Base-by-base conservation (phyloP, 805 yeast species). In the Ogataea degrootiae region DNA sequence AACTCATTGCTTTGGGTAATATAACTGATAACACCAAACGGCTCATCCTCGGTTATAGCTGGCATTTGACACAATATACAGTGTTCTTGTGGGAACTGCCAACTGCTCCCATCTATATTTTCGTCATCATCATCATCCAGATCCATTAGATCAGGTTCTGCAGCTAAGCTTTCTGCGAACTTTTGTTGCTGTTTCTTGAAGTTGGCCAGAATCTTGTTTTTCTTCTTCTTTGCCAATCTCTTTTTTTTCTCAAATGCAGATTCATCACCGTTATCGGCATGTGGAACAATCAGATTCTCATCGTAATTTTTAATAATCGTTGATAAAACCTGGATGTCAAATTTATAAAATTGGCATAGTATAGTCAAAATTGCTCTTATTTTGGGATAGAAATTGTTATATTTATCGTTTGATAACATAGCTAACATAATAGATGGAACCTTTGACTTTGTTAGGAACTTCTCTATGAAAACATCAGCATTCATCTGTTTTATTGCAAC, bases 41-140 rank as follows among this genome's bases (percentile, higher is more conserved):
- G 77, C 4, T 85, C 87, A 21, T 77, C 76, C 19, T 77, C 77
- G 39, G 51, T 42, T 19, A 73, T 74, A 1, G 82, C 75, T 0
- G 88, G 83, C 79, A 85, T 86, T 55, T 88, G 90, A 62, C 96
- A 89, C 15, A 89, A 68, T 36, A 89, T 82, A 62, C 96, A 89
- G 52, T 81, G 85, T 31, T 80, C 81, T 31, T 79, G 81, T 0
- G 95, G 94, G 56, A 78, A 87, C 34, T 68, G 70, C 92, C 91
- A 85, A 1, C 74, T 70, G n/a, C 58, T 68, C 22, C 62, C 70
- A 16, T 55, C 65, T 9, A 60, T 67, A 19, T 53, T 59, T 19
- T 61, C 68, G n/a, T 63, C 70, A 22, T 60, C 66, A 23, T 69
- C 76, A 63, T 71, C 71, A 37, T 72, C 80, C 9, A 64, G 65